phyloP scores from a whole-genome alignment of 495 filamentous ascomycete species.

The Xylaria scruposa region DNA sequence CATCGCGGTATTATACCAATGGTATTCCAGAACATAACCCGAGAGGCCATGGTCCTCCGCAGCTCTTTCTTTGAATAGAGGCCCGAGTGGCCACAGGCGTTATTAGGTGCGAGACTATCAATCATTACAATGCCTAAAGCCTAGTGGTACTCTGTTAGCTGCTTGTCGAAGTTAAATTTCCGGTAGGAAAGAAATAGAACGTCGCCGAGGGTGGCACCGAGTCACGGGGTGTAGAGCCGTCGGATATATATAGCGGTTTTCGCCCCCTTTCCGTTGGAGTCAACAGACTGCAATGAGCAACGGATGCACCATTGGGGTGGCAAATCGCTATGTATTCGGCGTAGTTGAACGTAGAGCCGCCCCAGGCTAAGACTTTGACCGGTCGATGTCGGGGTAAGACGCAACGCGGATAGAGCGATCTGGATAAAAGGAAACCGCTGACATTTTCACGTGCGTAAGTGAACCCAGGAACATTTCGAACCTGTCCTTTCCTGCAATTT shows the following conservation, averaged over 20 bases:
- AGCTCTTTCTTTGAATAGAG: conserved; percentile 1
- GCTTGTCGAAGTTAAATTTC: background rate
- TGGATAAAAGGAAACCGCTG: conserved; percentile 12
- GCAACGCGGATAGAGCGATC: conserved; percentile 2
- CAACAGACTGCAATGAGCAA: conserved; percentile 9
- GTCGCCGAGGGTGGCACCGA: conserved; percentile 18
- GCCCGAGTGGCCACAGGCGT: background rate
- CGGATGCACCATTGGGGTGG: conserved; percentile 19
- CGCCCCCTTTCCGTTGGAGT: conserved; percentile 3
- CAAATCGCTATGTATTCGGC: conserved; percentile 4
- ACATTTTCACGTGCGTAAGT: conserved; percentile 4
- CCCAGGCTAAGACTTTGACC: background rate
- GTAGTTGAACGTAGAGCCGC: conserved; percentile 11
- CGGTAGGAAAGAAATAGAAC: background rate
- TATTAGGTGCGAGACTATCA: background rate
- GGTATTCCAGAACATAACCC: background rate
- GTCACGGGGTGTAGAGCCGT: conserved; percentile 27
- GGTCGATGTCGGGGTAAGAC: conserved; percentile 12
- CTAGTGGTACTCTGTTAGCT: background rate
- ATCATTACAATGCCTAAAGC: background rate
- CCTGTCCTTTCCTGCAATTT: background rate
- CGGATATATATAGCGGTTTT: conserved; percentile 27
- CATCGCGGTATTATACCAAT: background rate
- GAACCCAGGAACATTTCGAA: background rate
- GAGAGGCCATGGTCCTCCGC: background rate